phyloP scores from a whole-genome alignment of 768 basidiomycete genomes.

The Trametes meyenii region DNA sequence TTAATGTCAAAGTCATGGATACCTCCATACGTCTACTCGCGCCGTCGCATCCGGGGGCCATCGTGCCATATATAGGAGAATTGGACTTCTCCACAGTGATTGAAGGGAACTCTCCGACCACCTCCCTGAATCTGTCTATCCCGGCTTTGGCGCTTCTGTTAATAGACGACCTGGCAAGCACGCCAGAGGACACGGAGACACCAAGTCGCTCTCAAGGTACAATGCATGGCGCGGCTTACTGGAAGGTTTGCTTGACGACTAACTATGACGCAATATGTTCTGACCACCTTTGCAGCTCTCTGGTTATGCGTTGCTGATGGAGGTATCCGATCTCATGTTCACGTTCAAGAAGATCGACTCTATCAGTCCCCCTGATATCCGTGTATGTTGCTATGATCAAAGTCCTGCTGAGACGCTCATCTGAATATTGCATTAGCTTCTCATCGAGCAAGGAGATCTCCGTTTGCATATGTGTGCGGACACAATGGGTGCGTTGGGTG shows the following conservation, averaged over 20 bases:
- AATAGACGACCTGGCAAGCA: slow-evolving; percentile 51
- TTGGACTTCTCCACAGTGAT: slow-evolving; percentile 74
- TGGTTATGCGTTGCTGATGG: slow-evolving; percentile 73
- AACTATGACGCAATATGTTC: background rate
- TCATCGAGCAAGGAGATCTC: slow-evolving; percentile 54
- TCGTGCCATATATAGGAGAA: slow-evolving; percentile 69
- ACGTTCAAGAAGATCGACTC: slow-evolving; percentile 38
- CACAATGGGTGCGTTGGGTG: slow-evolving; percentile 60
- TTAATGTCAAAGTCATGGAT: slow-evolving; percentile 67
- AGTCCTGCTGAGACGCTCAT: background rate
- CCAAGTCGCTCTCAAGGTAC: slow-evolving; percentile 21
- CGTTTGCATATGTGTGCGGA: slow-evolving; percentile 79
- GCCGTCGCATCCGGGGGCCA: slow-evolving; percentile 59
- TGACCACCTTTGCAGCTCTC: slow-evolving; percentile 40
- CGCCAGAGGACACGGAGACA: slow-evolving; percentile 30
- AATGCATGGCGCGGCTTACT: slow-evolving; percentile 49
- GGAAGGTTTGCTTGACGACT: slow-evolving; percentile 60
- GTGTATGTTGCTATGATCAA: slow-evolving; percentile 35
- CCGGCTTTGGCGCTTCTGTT: slow-evolving; percentile 54
- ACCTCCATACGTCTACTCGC: slow-evolving; percentile 65
- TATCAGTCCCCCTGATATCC: slow-evolving; percentile 34
- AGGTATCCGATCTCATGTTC: slow-evolving; percentile 55
- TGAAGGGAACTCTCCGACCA: slow-evolving; percentile 63
- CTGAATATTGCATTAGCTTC: slow-evolving; percentile 44
- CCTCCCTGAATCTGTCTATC: slow-evolving; percentile 51